Evolutionary conservation across 768 basidiomycete species (phyloP).

Genomic region (Mycena crocata): DNA sequence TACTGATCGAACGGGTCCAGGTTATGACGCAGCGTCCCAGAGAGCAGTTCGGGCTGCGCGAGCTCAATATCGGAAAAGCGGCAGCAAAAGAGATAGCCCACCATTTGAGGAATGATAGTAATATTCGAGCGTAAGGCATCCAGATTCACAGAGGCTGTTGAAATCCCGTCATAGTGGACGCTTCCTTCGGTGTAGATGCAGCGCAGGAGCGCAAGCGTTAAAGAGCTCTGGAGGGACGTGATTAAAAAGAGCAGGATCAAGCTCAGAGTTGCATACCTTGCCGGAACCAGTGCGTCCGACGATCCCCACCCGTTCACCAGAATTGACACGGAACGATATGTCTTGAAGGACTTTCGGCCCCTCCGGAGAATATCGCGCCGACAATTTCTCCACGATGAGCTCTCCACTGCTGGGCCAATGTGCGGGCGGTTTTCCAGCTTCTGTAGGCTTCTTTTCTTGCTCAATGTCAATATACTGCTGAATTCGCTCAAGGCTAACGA

Average conservation of each 20-base stretch:
- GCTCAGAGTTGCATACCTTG: conserved; percentile 47
- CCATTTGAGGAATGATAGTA: conserved; percentile 66
- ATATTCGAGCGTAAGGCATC: conserved; percentile 65
- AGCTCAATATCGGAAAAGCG: not conserved
- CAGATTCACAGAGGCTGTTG: conserved; percentile 60
- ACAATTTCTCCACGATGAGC: conserved; percentile 44
- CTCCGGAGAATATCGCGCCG: conserved; percentile 66
- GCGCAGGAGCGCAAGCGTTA: conserved; percentile 63
- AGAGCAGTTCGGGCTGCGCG: conserved; percentile 48
- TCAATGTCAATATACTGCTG: conserved; percentile 63
- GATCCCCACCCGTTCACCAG: conserved; percentile 67
- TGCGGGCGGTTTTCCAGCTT: conserved; percentile 63
- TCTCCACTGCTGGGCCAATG: conserved; percentile 53
- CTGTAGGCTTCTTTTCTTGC: conserved; percentile 51
- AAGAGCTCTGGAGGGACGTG: conserved; percentile 34
- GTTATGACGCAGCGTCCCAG: conserved; percentile 34
- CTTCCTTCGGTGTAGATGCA: conserved; percentile 64
- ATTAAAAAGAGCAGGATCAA: not conserved
- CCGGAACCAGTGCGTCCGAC: conserved; percentile 42
- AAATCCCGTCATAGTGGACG: conserved; percentile 65
- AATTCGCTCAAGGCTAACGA: conserved; percentile 65
- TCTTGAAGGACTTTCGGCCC: conserved; percentile 68
- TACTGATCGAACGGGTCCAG: conserved; percentile 50
- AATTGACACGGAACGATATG: conserved; percentile 61
- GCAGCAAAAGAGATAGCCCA: conserved; percentile 24